Percentiles rank a stretch among this genome's conserved stretches.
Evolutionary conservation across 495 filamentous ascomycete species (phyloP).

Genomic region (Achaetomiella virescens): DNA sequence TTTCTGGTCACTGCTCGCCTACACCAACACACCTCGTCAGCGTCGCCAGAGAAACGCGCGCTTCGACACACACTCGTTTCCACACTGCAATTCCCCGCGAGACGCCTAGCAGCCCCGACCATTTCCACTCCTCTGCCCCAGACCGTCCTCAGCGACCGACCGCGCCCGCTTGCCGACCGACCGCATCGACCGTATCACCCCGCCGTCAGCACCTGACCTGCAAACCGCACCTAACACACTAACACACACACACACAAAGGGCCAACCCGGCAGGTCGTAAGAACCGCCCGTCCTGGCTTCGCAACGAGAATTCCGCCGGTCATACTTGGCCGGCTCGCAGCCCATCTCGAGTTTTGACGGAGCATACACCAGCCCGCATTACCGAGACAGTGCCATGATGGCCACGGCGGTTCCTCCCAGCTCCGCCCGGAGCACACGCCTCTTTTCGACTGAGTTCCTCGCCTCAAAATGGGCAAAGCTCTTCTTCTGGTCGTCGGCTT

Average conservation of each 20-base stretch:
- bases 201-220: slow-evolving; percentile 13
- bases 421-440: slow-evolving; percentile 48
- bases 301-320: slow-evolving; percentile 34
- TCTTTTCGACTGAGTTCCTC: slow-evolving; percentile 70
- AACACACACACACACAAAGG: background rate
- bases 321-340: slow-evolving; percentile 33
- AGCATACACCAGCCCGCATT: slow-evolving; percentile 21
- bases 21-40: slow-evolving; percentile 2
- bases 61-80: background rate
- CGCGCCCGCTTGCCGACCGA: slow-evolving; percentile 6
- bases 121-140: slow-evolving; percentile 1
- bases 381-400: slow-evolving; percentile 23
- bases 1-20: slow-evolving; percentile 6
- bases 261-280: slow-evolving; percentile 6
- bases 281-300: slow-evolving; percentile 33
- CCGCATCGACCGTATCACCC: slow-evolving; percentile 1
- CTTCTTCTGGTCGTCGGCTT: slow-evolving; percentile 68
- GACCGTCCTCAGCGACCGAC: background rate
- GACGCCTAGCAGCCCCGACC: slow-evolving; percentile 10
- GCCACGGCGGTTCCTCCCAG: slow-evolving; percentile 16
- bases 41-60: background rate
- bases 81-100: slow-evolving; percentile 8
- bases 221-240: background rate
- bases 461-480: slow-evolving; percentile 82
- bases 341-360: slow-evolving; percentile 33